Percentiles rank a stretch among this genome's conserved stretches.
phyloP scores from a whole-genome alignment of 2,329 filamentous ascomycete genomes.

The Colletotrichum sp. region DNA sequence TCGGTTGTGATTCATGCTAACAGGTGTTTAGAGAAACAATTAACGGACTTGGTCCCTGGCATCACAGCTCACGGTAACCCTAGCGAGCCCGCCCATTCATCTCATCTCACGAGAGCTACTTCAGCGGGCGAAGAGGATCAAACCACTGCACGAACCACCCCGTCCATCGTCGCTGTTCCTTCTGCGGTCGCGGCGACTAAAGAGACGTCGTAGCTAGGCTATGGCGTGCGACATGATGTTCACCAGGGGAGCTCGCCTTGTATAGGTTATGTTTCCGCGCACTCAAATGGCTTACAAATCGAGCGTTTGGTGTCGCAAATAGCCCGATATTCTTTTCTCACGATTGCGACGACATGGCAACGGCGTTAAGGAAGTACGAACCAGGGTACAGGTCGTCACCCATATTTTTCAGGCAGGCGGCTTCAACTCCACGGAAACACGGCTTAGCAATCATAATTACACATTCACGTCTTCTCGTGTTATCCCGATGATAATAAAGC shows the following conservation, averaged over 20 bases:
- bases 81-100: slow-evolving; percentile 55
- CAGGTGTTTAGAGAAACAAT: slow-evolving; percentile 53
- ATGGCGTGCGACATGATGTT: background rate
- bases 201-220: background rate
- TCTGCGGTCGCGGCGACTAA: background rate
- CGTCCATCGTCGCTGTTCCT: background rate
- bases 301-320: background rate
- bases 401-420: background rate
- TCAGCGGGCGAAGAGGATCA: slow-evolving; percentile 45
- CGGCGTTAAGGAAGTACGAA: background rate
- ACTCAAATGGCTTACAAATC: background rate
- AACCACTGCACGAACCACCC: background rate
- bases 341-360: background rate
- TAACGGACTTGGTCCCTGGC: slow-evolving; percentile 46
- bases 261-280: background rate
- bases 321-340: background rate
- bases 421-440: background rate
- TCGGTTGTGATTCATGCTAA: background rate
- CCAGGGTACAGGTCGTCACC: background rate
- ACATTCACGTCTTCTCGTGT: background rate
- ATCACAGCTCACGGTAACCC: slow-evolving; percentile 34
- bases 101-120: slow-evolving; percentile 52
- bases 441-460: background rate
- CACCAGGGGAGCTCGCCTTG: background rate
- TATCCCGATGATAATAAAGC: background rate